Evolutionary conservation across 805 yeast genomes (phyloP), one percentile per base, ranked within the genome.

Genomic region (Ogataea angusta): DNA sequence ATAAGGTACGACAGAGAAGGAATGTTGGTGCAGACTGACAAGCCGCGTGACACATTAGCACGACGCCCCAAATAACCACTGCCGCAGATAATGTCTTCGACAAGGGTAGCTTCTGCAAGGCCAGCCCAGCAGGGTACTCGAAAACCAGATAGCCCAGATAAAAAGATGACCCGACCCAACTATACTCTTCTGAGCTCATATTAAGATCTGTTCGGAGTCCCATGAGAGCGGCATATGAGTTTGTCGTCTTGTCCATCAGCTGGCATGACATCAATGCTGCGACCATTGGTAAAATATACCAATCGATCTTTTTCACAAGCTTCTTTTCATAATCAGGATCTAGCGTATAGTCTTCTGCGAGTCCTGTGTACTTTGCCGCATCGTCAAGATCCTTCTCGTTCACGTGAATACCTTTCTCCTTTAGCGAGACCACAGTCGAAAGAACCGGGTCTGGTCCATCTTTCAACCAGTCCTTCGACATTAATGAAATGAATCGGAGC

Each of bases 21-120:
- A 77, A 65, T 18, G 78, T 76, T 9, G 69, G 67, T 43, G 65
- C 67, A 3, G 32, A 18, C n/a, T 36, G 37, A 18, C 30, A 24
- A 17, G 45, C 43, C 1, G 24, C 38, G 35, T 69, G 74, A 23
- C 70, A 59, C 43, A 72, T 68, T 10, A 74, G 60, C 17, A 74
- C 57, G 5, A 69, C 32, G 2, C 75, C 68, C 84, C 84, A 77
- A 3, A 66, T 22, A 10, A 67, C 44, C 63, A 81, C 68, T 46
- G 70, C 72, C 1, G 55, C 45, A 7, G 75, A 62, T 3, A 73
- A 65, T 2, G 76, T 60, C 53, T 75, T 78, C 2, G 77, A 71
- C 9, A 77, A 66, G 1, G 85, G 82, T 17, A 69, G 64, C 29
- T 62, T 67, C 50, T 79, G 83, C 33, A 79, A 65, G 41, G 58